Evolutionary conservation across 495 filamentous ascomycete species (phyloP).

Genomic region (Podospora pseudoanserina): DNA sequence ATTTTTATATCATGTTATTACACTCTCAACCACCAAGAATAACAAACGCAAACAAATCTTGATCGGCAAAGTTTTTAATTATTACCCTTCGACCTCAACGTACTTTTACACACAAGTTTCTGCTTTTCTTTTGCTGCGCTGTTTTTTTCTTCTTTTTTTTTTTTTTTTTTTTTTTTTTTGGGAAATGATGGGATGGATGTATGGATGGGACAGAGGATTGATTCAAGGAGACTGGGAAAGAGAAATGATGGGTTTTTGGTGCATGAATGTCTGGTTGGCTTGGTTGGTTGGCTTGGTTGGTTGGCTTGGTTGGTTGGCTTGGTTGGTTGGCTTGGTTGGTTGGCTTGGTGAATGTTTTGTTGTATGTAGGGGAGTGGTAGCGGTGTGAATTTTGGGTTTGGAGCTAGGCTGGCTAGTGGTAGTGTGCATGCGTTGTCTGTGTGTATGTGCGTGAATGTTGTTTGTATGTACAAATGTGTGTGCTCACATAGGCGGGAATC

Average conservation of each 20-base stretch:
- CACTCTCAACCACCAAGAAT: slow-evolving; percentile 3
- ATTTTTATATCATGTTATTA: not conserved
- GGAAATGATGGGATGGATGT: not conserved
- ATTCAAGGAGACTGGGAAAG: not conserved
- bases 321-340: not conserved
- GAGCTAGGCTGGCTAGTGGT: not conserved
- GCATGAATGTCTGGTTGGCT: not conserved
- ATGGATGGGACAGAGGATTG: not conserved
- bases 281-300: too few species aligned
- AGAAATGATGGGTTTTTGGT: not conserved
- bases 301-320: not conserved
- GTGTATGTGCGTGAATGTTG: not conserved
- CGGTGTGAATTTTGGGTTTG: not conserved
- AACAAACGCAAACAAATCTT: not conserved
- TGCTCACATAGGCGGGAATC: not conserved
- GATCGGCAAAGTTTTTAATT: not conserved
- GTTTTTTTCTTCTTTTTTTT: not conserved
- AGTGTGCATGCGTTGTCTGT: not conserved
- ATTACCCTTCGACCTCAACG: not conserved
- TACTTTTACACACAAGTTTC: not conserved
- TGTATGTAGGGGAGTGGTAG: not conserved
- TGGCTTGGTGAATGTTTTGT: not conserved
- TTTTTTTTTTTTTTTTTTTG: not conserved
- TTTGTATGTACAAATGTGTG: too few species aligned
- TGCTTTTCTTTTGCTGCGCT: slow-evolving; percentile 1